These are phyloP conservation scores for Reutealis trisperma DNA, from an alignment of 345 rosid species.

Conservation along the genomic window DNA sequence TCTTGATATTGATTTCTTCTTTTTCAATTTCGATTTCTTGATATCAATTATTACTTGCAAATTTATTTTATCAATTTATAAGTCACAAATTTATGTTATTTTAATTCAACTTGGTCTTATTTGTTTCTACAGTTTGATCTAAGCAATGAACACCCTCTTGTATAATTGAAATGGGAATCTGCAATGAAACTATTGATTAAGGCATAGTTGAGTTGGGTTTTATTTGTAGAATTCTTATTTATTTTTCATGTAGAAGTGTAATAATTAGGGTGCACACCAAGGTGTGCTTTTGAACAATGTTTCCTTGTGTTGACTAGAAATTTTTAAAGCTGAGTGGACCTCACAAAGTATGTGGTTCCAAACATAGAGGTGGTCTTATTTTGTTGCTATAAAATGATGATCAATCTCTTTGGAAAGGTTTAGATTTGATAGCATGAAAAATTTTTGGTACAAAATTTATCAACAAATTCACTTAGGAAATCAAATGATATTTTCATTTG, in stretches of 20 bases:
- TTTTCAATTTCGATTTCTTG: too few relatives aligned
- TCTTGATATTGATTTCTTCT: too few relatives aligned
- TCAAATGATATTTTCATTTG: background rate
- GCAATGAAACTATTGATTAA: background rate
- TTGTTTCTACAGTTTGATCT: too few relatives aligned
- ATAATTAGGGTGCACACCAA: background rate
- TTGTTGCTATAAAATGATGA: background rate
- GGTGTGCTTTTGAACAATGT: background rate
- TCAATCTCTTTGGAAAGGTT: background rate
- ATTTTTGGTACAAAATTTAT: background rate
- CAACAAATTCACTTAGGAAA: background rate
- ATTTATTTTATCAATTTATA: too few relatives aligned
- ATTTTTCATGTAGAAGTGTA: too few relatives aligned
- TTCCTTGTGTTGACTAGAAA: background rate
- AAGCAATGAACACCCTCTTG: too few relatives aligned
- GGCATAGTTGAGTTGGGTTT: background rate
- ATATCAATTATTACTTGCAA: too few relatives aligned
- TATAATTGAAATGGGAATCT: background rate
- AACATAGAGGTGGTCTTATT: background rate
- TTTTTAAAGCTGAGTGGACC: background rate
- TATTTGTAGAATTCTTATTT: background rate
- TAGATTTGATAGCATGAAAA: background rate
- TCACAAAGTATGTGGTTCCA: background rate
- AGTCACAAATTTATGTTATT: too few relatives aligned
- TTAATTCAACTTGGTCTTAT: too few relatives aligned